Base-by-base conservation (phyloP, 805 yeast genomes). In the Lipomyces sp. region DNA sequence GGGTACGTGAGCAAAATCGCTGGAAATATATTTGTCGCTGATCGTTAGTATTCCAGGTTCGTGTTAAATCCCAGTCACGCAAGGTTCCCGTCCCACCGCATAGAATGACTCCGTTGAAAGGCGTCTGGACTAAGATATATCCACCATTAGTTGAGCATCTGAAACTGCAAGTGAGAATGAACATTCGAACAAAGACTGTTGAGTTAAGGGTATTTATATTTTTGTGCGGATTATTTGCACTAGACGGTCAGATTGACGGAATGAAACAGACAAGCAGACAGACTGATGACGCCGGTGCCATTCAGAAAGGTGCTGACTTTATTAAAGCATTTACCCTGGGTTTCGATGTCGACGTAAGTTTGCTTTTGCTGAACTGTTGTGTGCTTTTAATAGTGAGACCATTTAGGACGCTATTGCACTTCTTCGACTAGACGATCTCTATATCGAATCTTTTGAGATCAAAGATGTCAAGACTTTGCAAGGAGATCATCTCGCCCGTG, bases 231-330 rank as follows among this genome's bases (percentile, higher is more conserved):
- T 51, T 11, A 18, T 11, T 24, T 24, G 10, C 11, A 13, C 18
- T 13, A 13, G 18, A 39, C 13, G 32, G 18, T 24, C 6, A 24
- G 13, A 29, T 15, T 32, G 24, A 30, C n/a, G 8, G 18, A 42
- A 42, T n/a, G 7, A 8, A 11, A 74, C 87, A 90, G 78, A 93
- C 98, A 1, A 85, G 89, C 74, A 86, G 89, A 72, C 82, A 82
- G 71, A 93, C 98, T 8, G 89, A 89, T 3, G 99, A 96, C 74
- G 89, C 90, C 30, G 94, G 97, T 59, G 97, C 99, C 8, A 82
- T 95, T 70, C 99, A 95, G 77, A 95, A 95, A 78, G 99, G 98
- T 70, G 97, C 97, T 32, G 99, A 95, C 80, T 95, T 95, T 76
- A 86, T 95, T 65, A 90, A 91, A 76, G 98, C 99, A 0, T 95